Percentiles rank a stretch among this genome's conserved stretches.
Conservation (phyloP, 2,329 filamentous ascomycete genomes). For the Conoideocrella luteorostrata region DNA sequence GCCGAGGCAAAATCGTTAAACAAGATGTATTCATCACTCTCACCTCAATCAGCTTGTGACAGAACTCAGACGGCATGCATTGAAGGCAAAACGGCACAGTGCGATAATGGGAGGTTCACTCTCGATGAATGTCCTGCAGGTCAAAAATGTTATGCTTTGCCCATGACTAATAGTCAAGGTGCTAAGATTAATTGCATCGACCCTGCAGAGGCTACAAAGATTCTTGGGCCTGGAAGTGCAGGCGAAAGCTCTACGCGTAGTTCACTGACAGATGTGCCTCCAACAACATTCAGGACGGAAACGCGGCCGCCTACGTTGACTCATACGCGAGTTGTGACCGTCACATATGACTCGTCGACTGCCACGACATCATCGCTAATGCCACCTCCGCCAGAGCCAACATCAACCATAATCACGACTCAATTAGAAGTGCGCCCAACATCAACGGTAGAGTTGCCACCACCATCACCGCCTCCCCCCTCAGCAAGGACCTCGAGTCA, state of each 20-base stretch:
- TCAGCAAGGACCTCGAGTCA: neutral
- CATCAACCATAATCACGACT: neutral
- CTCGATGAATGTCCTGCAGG: slow-evolving; percentile 31
- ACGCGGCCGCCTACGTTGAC: neutral
- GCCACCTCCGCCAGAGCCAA: neutral
- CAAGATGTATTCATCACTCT: slow-evolving; percentile 36
- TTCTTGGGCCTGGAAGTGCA: slow-evolving; percentile 31
- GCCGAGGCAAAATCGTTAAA: slow-evolving; percentile 40
- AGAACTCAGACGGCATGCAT: slow-evolving; percentile 47
- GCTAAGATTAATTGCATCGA: slow-evolving; percentile 44
- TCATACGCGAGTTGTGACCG: neutral
- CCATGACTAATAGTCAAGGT: slow-evolving; percentile 41
- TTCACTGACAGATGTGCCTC: neutral
- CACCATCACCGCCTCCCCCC: neutral
- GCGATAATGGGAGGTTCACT: slow-evolving; percentile 35
- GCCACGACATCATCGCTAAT: neutral
- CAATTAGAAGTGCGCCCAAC: neutral
- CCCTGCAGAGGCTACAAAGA: slow-evolving; percentile 29
- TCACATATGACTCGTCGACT: slow-evolving; percentile 1
- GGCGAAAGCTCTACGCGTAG: slow-evolving; percentile 7
- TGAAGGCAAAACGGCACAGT: slow-evolving; percentile 40
- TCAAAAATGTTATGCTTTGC: slow-evolving; percentile 46
- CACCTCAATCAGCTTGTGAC: slow-evolving; percentile 39
- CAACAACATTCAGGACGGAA: slow-evolving; percentile 3
- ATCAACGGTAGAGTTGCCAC: neutral